Conservation (phyloP, 1,139 yeast species). For the Kurtzmaniella quercitrusa region DNA sequence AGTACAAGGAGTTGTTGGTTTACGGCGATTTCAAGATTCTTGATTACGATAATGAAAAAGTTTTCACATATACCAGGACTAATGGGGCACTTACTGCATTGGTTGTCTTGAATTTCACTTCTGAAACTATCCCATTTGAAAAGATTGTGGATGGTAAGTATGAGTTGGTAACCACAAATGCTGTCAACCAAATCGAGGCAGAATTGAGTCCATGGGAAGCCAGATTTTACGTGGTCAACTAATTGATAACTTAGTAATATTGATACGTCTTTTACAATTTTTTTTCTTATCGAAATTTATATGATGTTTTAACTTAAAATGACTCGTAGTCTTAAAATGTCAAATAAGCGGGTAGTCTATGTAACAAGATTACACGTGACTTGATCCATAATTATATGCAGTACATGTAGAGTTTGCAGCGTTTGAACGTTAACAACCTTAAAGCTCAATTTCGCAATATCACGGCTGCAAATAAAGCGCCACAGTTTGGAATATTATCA, state of each 20-base stretch:
- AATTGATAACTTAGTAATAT: too few species aligned
- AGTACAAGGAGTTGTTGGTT: conserved; percentile 16
- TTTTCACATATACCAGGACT: conserved; percentile 39
- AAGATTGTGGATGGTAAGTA: conserved; percentile 26
- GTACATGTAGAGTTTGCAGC: too few species aligned
- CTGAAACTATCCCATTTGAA: conserved; percentile 26
- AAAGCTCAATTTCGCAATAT: background rate
- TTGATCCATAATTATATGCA: too few species aligned
- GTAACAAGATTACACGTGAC: too few species aligned
- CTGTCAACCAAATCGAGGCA: conserved; percentile 15
- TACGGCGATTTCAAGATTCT: conserved; percentile 19
- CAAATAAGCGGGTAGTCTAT: too few species aligned
- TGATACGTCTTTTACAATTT: background rate
- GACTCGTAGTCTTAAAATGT: too few species aligned
- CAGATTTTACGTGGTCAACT: conserved; percentile 27
- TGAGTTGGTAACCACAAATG: conserved; percentile 28
- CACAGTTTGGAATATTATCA: background rate
- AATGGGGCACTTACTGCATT: conserved; percentile 19
- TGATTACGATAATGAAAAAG: conserved; percentile 33
- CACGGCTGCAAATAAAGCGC: background rate
- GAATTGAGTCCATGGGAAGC: conserved; percentile 36
- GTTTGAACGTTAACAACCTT: background rate
- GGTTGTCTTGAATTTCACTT: conserved; percentile 44
- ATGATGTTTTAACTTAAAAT: too few species aligned
- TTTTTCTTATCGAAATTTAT: too few species aligned